Base-by-base conservation (phyloP, 345 rosid genomes). In the rapeseed (Brassica napus) region DNA sequence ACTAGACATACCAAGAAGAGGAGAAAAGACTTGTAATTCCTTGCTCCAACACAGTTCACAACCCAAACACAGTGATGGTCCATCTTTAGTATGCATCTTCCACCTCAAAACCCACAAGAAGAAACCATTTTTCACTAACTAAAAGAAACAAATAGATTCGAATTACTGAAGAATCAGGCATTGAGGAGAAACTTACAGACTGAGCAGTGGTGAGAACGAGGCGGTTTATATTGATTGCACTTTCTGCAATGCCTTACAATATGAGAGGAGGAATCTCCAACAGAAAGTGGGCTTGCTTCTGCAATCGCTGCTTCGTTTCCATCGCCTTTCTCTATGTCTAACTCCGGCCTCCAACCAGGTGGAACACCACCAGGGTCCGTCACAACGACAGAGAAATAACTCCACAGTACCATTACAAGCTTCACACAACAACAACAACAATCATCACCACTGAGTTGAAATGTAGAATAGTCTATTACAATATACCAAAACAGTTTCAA, bases 331-430 rank as follows among this genome's bases (percentile, higher is more conserved):
- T 92, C 97, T 82, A 85, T 88, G 60, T 90, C 97, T 54, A 73
- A 23, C 4, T 74, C 76, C 4, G 93, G 93, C 52, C 76, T 79
- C 95, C 97, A 92, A 71, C 86, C 87, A 0, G 81, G 82, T 8
- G 93, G 95, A 69, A 90, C 90, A 77, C 95, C 91, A 37, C 97
- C 97, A 1, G 97, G 97, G 72, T 92, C 93, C 23, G 93, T 86
- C 73, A 84, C 68, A 81, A 90, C 85, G 57, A 89, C 92, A 61
- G 92, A 65, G 81, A 86, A 86, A 80, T 92, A 92, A 84, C 95
- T 84, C 97, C 95, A 92, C 7, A 90, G 42, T 16, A 90, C 75
- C 92, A 92, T 90, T 68, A 68, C 79, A 88, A 92, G 83, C 97
- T 92, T 49, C 86, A 81, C 35, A 9, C 57, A 49, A 5, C 18